A percentile compares a stretch with the other conserved stretches of the same genome.
Conservation (phyloP, 2,329 filamentous ascomycete species). For the Aspergillus fumigatiaffinis region DNA sequence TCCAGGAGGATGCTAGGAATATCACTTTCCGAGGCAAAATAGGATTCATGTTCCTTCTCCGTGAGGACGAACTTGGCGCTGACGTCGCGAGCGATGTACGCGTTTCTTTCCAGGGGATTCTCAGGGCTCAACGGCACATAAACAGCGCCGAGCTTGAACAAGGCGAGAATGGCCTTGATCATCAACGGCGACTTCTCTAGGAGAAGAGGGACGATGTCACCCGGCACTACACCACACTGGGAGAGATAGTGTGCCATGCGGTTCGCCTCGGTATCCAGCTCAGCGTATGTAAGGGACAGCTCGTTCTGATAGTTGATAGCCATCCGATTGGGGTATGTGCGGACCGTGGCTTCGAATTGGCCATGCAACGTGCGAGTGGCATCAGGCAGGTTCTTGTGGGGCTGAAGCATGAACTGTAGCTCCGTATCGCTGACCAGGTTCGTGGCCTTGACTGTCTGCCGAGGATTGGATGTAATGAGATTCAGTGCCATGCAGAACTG, state of each 20-base stretch:
- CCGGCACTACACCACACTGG: neutral
- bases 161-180: neutral
- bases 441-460: neutral
- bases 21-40: neutral
- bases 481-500: neutral
- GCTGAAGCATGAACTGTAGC: neutral
- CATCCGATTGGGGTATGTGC: neutral
- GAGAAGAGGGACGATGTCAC: constrained; percentile 3
- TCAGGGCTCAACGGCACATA: constrained; percentile 4
- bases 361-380: neutral
- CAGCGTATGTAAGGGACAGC: neutral
- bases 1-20: neutral
- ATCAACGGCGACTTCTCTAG: constrained; percentile 3
- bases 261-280: neutral
- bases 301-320: neutral
- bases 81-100: neutral
- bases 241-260: neutral
- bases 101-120: constrained; percentile 5
- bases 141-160: neutral
- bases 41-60: neutral
- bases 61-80: constrained; percentile 1
- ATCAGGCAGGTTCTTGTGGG: neutral
- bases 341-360: neutral
- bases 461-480: neutral
- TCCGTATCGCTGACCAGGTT: neutral